Conservation (phyloP, 148 eudicot species). For the Camellia sinensis region DNA sequence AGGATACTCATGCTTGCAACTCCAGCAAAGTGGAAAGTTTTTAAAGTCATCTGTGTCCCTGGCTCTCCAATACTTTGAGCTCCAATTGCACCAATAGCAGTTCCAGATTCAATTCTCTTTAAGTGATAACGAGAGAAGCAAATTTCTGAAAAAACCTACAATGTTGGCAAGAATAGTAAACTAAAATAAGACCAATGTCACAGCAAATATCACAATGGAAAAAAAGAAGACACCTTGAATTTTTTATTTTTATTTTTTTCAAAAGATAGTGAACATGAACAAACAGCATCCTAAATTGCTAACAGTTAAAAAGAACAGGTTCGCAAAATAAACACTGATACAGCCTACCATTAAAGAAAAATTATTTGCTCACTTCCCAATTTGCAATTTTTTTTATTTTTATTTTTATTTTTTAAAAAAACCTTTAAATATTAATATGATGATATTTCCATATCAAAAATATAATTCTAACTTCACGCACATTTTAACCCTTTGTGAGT, state of each 20-base stretch:
- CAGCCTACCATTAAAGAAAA: background rate
- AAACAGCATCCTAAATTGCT: background rate
- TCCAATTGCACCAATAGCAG: slow-evolving; percentile 95
- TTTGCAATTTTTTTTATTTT: too few relatives aligned
- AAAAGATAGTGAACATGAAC: background rate
- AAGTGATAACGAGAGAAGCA: slow-evolving; percentile 76
- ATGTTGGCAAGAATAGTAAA: slow-evolving; percentile 10
- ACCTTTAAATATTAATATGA: too few relatives aligned
- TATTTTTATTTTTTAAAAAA: too few relatives aligned
- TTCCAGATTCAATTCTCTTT: slow-evolving; percentile 86
- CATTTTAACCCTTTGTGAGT: background rate
- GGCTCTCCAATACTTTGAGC: slow-evolving; percentile 99
- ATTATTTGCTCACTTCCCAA: too few relatives aligned
- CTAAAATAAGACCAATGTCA: background rate
- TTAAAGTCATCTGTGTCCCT: slow-evolving; percentile 97
- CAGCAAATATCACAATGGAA: background rate
- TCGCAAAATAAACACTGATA: background rate
- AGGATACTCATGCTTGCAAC: slow-evolving; percentile 99
- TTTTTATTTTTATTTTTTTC: background rate
- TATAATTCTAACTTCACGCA: background rate
- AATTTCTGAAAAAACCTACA: slow-evolving; percentile 70
- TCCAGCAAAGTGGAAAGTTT: slow-evolving; percentile 99
- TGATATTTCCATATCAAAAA: background rate
- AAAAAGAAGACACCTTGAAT: background rate
- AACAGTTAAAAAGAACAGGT: too few relatives aligned